Evolutionary conservation across 75 land plant species (phyloP).

Genomic region (Picea sitchensis): DNA sequence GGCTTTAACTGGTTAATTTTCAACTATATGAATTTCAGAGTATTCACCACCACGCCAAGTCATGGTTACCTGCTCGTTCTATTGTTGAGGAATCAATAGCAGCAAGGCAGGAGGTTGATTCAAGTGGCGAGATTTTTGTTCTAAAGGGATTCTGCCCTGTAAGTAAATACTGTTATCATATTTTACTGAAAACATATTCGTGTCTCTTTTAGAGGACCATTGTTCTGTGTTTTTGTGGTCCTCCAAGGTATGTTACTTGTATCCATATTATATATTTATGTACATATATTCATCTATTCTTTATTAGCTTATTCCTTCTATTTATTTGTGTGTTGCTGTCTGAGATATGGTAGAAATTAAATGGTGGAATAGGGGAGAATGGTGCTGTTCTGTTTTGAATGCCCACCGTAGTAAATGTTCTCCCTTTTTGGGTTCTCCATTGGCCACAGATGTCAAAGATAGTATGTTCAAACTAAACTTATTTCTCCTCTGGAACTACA

Average conservation of each 20-base stretch:
- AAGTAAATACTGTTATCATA: constrained; percentile 26
- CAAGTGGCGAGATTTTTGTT: constrained; percentile 84
- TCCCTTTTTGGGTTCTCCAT: no score
- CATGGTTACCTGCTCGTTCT: constrained; percentile 92
- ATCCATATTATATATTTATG: not conserved
- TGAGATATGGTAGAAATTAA: not conserved
- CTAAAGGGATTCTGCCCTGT: constrained; percentile 81
- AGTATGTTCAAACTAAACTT: no score
- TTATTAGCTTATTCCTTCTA: not conserved
- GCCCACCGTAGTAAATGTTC: no score
- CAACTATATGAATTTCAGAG: constrained; percentile 40
- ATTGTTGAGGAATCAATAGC: constrained; percentile 69
- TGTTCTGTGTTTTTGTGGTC: not conserved
- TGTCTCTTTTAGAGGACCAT: constrained; percentile 16
- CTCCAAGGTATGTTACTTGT: not conserved
- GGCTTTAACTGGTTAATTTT: not conserved
- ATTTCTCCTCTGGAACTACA: no score
- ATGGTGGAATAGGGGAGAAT: no score
- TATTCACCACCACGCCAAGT: constrained; percentile 60
- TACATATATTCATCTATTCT: not conserved
- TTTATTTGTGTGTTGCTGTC: constrained; percentile 5
- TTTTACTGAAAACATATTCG: not conserved
- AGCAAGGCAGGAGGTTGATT: constrained; percentile 55
- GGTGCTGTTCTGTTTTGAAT: no score
- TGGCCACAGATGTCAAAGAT: no score